These are phyloP conservation scores for Pseudocercospora pini-densiflorae DNA, from an alignment of 2,329 filamentous ascomycete species.

Conservation along the genomic window DNA sequence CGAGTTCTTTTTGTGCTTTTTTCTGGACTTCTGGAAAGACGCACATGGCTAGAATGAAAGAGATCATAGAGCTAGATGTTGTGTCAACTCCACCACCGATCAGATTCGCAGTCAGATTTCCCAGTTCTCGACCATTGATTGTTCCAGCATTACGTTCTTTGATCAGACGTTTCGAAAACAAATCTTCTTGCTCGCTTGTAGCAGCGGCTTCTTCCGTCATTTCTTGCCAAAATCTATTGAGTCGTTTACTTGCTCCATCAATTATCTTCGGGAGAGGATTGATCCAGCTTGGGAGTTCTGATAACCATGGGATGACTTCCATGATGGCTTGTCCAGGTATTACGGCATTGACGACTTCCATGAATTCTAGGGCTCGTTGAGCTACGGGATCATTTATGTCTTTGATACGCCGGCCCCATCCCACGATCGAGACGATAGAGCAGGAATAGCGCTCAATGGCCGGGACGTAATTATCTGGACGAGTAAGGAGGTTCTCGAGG, in stretches of 20 bases:
- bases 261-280: constrained; percentile 3
- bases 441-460: constrained; percentile 30
- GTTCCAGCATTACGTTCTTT: neutral
- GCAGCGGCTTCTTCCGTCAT: neutral
- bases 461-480: constrained; percentile 19
- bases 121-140: neutral
- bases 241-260: too few species aligned
- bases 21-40: neutral
- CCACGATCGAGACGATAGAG: constrained; percentile 24
- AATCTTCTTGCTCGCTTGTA: neutral
- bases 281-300: neutral
- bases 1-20: constrained; percentile 36
- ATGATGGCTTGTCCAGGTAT: constrained; percentile 27
- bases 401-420: constrained; percentile 28
- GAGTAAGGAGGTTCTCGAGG: constrained; percentile 20
- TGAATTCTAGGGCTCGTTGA: constrained; percentile 23
- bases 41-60: constrained; percentile 13
- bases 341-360: constrained; percentile 26
- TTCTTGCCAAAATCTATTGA: neutral
- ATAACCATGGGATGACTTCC: constrained; percentile 16
- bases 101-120: neutral
- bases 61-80: constrained; percentile 12
- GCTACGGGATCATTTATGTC: constrained; percentile 25
- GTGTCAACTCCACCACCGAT: constrained; percentile 15
- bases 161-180: neutral